A percentile compares a stretch with the other conserved stretches of the same genome.
These are phyloP conservation scores for Quercus agrifolia DNA, from an alignment of 306 rosid genomes.

Conservation along the genomic window DNA sequence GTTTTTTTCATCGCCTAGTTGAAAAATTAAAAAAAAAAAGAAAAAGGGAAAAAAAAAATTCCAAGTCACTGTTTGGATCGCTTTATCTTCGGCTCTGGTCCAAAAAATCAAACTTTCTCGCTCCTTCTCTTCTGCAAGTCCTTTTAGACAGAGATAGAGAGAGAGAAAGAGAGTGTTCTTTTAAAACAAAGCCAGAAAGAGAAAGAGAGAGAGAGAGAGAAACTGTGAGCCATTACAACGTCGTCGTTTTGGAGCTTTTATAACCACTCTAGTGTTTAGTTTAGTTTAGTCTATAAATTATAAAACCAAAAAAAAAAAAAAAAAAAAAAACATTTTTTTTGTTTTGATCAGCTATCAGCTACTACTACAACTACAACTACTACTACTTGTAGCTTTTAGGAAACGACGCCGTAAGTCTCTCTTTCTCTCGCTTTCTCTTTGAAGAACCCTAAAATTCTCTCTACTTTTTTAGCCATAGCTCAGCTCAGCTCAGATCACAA, in stretches of 20 bases:
- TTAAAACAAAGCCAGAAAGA: background rate
- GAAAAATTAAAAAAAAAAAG: background rate
- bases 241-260: background rate
- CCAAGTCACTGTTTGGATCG: slow-evolving; percentile 1
- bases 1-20: background rate
- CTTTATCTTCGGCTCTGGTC: slow-evolving; percentile 18
- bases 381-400: background rate
- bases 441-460: background rate
- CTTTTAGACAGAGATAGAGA: background rate
- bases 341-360: background rate
- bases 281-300: too few species aligned
- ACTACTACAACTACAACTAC: too few species aligned
- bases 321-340: too few species aligned
- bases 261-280: background rate
- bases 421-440: background rate
- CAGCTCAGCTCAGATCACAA: slow-evolving; percentile 1
- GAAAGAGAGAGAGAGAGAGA: background rate
- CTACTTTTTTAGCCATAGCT: too few species aligned
- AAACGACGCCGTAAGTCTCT: background rate
- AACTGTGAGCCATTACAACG: background rate
- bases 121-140: slow-evolving; percentile 9
- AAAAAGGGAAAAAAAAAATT: background rate
- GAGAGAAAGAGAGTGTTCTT: background rate
- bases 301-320: too few species aligned
- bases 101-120: background rate